Evolutionary conservation across 352 stramenopile species (phyloP).

Genomic region (Globisporangium apiculatum): DNA sequence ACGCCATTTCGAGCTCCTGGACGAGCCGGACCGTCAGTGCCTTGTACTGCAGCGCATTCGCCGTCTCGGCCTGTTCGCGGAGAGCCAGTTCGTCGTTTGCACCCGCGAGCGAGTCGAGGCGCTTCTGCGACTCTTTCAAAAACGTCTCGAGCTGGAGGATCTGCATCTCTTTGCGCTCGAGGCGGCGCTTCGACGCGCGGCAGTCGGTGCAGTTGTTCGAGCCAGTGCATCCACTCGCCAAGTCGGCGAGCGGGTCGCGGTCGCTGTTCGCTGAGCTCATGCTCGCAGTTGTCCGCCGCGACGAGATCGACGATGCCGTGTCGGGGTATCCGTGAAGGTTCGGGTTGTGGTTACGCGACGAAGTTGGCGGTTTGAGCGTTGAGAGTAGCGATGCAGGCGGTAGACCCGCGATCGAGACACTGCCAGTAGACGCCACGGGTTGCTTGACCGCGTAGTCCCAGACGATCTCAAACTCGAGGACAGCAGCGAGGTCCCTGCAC

Average conservation of each 20-base stretch:
- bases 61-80: constrained; percentile 57
- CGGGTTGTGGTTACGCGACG: neutral
- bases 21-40: constrained; percentile 54
- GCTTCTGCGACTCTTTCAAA: constrained; percentile 72
- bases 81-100: constrained; percentile 63
- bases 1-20: constrained; percentile 65
- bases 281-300: constrained; percentile 47
- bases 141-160: constrained; percentile 73
- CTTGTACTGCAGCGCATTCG: constrained; percentile 46
- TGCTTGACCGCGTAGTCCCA: constrained; percentile 42
- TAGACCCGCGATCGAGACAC: constrained; percentile 19
- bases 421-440: neutral
- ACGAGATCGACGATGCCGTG: constrained; percentile 28
- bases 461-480: constrained; percentile 68
- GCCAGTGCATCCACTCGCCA: constrained; percentile 7
- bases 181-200: constrained; percentile 40
- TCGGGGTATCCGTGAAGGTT: constrained; percentile 5
- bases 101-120: constrained; percentile 50
- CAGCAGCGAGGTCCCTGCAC: constrained; percentile 65
- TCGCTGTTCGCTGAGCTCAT: constrained; percentile 59
- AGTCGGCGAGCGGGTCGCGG: constrained; percentile 31
- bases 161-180: constrained; percentile 70
- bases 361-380: constrained; percentile 17
- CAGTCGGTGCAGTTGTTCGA: constrained; percentile 29
- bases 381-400: constrained; percentile 30